Evolutionary conservation across 805 yeast species (phyloP), one percentile per base, ranked within the genome.

Genomic region (Schwanniomyces sp.): DNA sequence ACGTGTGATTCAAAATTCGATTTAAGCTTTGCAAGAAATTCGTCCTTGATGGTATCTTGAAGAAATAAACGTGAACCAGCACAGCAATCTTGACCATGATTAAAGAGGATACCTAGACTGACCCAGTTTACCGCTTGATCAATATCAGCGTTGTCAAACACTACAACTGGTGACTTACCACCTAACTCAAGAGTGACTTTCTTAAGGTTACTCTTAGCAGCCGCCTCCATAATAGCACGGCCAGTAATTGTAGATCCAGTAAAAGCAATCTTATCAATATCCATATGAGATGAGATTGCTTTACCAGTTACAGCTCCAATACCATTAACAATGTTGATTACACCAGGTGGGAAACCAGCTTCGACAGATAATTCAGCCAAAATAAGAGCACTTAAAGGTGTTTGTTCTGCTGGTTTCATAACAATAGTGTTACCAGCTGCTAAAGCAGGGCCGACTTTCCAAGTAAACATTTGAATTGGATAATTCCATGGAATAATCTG

Each of bases 161-260:
- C 81, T 44, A 83, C 73, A 26, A 81, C 71, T 27, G 88, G 86
- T 8, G 86, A 86, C 61, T 82, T 84, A 18, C 88, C 88, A 44
- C 88, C 88, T 51, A 82, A 64, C 63, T 83, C 88, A 62, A 83
- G 68, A 0, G 86, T 78, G 44, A 83, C 61, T 57, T 82, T 82
- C 62, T 83, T 83, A 61, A 83, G 64, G 6, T 27, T 27, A 2
- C 85, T 79, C 10, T 76, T 69, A 1, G 87, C 69, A 7, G 81
- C 73, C 53, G 80, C 85, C 46, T 72, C 64, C 83, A 81, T 81
- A 51, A 82, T 62, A 41, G 81, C 64, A 58, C 80, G 81, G 17
- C 87, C 88, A 17, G 81, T 85, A n/a, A 67, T 68, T 1, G 87
- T 82, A 1, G 87, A 82, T 4, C 88, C 87, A 2, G 88, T 83